Percentiles rank a stretch among this genome's conserved stretches.
Evolutionary conservation across 257 asterid genomes (phyloP).

Genomic region (Haberlea rhodopensis): DNA sequence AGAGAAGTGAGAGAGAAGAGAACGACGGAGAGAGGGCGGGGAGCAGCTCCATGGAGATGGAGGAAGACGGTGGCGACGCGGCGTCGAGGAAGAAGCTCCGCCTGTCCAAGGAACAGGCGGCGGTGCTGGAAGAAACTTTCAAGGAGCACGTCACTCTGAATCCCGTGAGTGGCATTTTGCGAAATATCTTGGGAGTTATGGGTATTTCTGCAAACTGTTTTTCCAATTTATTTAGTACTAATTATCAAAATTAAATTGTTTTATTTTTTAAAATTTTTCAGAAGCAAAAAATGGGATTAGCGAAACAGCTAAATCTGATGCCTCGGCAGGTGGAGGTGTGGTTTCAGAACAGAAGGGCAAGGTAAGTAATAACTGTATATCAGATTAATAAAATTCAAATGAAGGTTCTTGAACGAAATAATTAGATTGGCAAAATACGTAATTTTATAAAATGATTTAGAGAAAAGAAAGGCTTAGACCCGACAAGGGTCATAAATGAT

Average conservation of each 20-base stretch:
- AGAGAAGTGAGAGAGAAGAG: slow-evolving; percentile 80
- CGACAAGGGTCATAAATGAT: no score
- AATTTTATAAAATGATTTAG: no score
- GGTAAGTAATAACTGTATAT: slow-evolving; percentile 48
- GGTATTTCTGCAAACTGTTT: slow-evolving; percentile 22
- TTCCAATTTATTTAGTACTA: no score
- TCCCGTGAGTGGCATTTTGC: slow-evolving; percentile 63
- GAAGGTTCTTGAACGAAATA: slow-evolving; percentile 27
- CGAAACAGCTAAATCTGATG: slow-evolving; percentile 75
- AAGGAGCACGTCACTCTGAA: slow-evolving; percentile 85
- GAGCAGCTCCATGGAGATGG: slow-evolving; percentile 61
- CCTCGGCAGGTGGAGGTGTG: slow-evolving; percentile 97
- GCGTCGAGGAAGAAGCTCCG: slow-evolving; percentile 88
- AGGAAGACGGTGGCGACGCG: slow-evolving; percentile 64
- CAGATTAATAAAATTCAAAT: no score
- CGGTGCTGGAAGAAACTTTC: slow-evolving; percentile 84
- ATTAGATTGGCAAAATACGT: no score
- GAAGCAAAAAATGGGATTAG: slow-evolving; percentile 89
- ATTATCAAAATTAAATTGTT: no score
- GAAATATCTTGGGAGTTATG: not conserved
- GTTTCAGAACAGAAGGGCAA: slow-evolving; percentile 98
- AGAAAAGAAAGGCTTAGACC: no score
- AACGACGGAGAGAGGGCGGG: slow-evolving; percentile 68
- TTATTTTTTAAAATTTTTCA: slow-evolving; percentile 26
- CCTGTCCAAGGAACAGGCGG: slow-evolving; percentile 88